Percentiles rank a stretch among this genome's conserved stretches.
Conservation (phyloP, 2,329 filamentous ascomycete species). For the Onygenales sp. region DNA sequence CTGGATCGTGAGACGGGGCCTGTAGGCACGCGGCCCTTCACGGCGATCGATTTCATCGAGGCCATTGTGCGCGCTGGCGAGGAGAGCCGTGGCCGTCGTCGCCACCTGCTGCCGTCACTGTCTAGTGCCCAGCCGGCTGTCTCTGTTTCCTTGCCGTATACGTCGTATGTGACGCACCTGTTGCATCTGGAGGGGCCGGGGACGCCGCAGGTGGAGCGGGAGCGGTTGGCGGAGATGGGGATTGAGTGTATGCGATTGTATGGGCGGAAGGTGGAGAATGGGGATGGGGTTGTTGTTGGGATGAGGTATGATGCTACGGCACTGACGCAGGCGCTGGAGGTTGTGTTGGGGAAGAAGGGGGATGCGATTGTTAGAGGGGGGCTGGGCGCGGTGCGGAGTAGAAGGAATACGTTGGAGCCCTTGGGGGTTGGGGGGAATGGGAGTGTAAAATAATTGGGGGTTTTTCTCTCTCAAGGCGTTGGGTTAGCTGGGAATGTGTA, state of each 20-base stretch:
- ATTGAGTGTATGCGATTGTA: constrained; percentile 72
- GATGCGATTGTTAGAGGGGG: constrained; percentile 39
- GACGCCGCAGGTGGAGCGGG: constrained; percentile 61
- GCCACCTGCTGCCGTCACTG: constrained; percentile 1
- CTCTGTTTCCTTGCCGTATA: constrained; percentile 40
- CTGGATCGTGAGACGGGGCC: constrained; percentile 83
- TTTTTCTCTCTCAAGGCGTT: background rate
- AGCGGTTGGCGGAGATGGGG: constrained; percentile 53
- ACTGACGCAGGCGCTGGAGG: constrained; percentile 64
- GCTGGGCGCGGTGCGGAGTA: constrained; percentile 34
- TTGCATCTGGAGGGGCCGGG: constrained; percentile 65
- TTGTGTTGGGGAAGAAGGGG: constrained; percentile 59
- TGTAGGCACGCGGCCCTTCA: constrained; percentile 47
- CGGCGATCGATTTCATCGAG: constrained; percentile 69
- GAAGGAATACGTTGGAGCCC: constrained; percentile 48
- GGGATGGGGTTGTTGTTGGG: constrained; percentile 40
- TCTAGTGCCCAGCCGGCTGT: background rate
- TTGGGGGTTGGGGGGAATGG: background rate
- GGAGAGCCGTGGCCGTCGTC: constrained; percentile 48
- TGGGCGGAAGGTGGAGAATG: constrained; percentile 49
- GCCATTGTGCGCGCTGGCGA: constrained; percentile 68
- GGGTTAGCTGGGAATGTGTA: no score
- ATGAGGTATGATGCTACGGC: constrained; percentile 68
- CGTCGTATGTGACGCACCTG: constrained; percentile 70
- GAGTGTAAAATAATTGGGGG: background rate